Evolutionary conservation across 345 rosid genomes (phyloP).

Genomic region (Camelina neglecta): DNA sequence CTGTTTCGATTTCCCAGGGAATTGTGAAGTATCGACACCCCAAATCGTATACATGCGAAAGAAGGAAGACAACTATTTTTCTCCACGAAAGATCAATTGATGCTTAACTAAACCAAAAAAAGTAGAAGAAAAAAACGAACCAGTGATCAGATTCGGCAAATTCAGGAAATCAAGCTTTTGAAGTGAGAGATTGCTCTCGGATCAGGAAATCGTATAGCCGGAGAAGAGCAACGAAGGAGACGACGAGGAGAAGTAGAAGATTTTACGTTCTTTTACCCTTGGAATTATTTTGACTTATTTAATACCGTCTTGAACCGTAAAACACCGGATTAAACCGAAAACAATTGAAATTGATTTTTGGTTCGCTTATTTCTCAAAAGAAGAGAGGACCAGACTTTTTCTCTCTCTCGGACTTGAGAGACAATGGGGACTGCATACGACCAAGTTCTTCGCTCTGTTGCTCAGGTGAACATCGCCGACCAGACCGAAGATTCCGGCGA

Average conservation of each 20-base stretch:
- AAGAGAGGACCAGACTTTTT: conserved; percentile 13
- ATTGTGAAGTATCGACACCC: conserved; percentile 14
- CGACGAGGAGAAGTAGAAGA: neutral
- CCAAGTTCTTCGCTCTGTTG: conserved; percentile 38
- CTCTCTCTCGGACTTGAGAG: neutral
- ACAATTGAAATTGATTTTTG: conserved; percentile 1
- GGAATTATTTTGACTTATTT: conserved; percentile 5
- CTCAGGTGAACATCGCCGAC: conserved; percentile 33
- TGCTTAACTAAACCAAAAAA: neutral
- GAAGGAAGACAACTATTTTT: neutral
- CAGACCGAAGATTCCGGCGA: neutral
- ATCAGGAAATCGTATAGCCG: conserved; percentile 15
- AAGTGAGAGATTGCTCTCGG: conserved; percentile 20
- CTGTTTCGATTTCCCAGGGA: conserved; percentile 1
- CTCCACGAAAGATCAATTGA: conserved; percentile 3
- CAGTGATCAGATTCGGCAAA: neutral
- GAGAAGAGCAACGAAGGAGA: conserved; percentile 1
- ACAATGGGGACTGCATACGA: conserved; percentile 40
- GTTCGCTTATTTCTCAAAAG: neutral
- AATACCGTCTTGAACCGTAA: neutral
- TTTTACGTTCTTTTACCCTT: conserved; percentile 24
- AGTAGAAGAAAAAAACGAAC: conserved; percentile 25
- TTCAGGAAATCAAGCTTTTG: conserved; percentile 13
- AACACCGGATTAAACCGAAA: conserved; percentile 16
- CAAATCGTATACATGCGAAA: conserved; percentile 25